Evolutionary conservation across 768 basidiomycete genomes (phyloP).

Genomic region (Lanmaoa rubissima): DNA sequence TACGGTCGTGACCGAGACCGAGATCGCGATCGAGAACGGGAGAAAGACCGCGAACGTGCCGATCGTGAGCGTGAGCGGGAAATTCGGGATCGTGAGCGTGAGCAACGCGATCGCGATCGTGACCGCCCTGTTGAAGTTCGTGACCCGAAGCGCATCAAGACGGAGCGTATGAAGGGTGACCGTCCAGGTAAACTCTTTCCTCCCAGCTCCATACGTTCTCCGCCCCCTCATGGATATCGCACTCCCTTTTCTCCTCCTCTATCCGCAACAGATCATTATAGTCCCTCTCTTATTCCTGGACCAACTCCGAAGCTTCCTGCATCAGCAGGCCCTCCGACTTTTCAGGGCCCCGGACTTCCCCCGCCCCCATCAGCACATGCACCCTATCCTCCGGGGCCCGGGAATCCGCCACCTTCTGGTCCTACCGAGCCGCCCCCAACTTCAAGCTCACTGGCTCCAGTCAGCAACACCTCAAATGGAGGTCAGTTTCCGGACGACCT

Average conservation of each 20-base stretch:
- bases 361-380: constrained; percentile 33
- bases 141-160: constrained; percentile 62
- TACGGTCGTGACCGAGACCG: constrained; percentile 39
- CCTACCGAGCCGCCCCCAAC: constrained; percentile 25
- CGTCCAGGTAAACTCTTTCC: constrained; percentile 39
- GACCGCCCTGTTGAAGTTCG: constrained; percentile 47
- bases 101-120: constrained; percentile 44
- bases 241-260: constrained; percentile 23
- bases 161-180: constrained; percentile 46
- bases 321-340: constrained; percentile 30
- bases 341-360: constrained; percentile 37
- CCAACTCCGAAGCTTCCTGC: constrained; percentile 38
- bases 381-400: constrained; percentile 33
- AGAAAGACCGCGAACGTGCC: constrained; percentile 40
- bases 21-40: constrained; percentile 41
- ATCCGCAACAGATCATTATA: constrained; percentile 34
- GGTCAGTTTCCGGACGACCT: constrained; percentile 36
- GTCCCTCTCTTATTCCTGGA: constrained; percentile 37
- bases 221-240: constrained; percentile 34
- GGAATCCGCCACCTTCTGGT: constrained; percentile 32
- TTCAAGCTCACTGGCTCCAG: constrained; percentile 26
- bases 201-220: constrained; percentile 27
- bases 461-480: constrained; percentile 28
- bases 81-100: constrained; percentile 34
- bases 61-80: constrained; percentile 41